Conservation (phyloP, 2,329 filamentous ascomycete species). For the Chaetomiaceae sp. region DNA sequence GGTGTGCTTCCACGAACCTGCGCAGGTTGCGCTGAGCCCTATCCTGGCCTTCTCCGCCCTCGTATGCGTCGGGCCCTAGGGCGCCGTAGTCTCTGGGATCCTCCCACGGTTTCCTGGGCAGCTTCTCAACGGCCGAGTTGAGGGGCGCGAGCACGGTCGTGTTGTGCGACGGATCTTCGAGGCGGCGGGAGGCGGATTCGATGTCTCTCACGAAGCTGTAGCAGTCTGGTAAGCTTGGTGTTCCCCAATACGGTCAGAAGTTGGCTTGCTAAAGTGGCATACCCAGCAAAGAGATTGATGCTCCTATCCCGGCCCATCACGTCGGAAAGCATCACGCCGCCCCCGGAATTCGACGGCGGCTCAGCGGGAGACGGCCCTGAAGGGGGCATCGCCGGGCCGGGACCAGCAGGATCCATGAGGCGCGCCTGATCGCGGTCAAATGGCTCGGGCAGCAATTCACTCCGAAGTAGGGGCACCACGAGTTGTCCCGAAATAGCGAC, state of each 20-base stretch:
- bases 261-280: neutral
- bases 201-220: conserved; percentile 65
- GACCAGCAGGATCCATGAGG: conserved; percentile 31
- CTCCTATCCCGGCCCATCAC: conserved; percentile 73
- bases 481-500: conserved; percentile 25
- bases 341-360: conserved; percentile 33
- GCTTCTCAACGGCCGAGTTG: conserved; percentile 71
- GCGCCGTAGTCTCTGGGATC: conserved; percentile 66
- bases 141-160: conserved; percentile 84
- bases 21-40: conserved; percentile 72
- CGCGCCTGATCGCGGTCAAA: conserved; percentile 28
- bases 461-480: conserved; percentile 22
- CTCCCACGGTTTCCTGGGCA: conserved; percentile 86
- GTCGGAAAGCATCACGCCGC: conserved; percentile 70
- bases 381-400: conserved; percentile 27
- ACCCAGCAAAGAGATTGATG: conserved; percentile 77
- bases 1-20: conserved; percentile 80
- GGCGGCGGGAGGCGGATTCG: conserved; percentile 60
- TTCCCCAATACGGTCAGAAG: neutral
- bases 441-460: conserved; percentile 18
- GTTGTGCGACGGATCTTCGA: conserved; percentile 63
- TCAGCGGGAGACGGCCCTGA: conserved; percentile 19
- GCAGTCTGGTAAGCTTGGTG: neutral
- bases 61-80: conserved; percentile 68
- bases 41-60: conserved; percentile 68